A percentile compares a stretch with the other conserved stretches of the same genome.
Conservation (phyloP, 495 filamentous ascomycete genomes). For the Aspergillus mulundensis region DNA sequence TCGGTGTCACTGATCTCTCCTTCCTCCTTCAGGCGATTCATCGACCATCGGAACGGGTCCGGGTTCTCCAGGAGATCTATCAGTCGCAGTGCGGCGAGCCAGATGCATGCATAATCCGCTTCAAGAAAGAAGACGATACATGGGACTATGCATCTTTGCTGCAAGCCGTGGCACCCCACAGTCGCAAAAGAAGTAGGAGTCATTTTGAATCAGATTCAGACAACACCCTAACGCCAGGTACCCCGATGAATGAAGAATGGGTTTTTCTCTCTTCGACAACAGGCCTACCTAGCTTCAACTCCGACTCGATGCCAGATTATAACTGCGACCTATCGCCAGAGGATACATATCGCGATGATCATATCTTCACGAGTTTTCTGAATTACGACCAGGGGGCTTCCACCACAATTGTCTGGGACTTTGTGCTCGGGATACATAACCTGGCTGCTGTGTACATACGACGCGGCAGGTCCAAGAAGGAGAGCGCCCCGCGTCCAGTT, state of each 20-base stretch:
- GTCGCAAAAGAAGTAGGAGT: not conserved
- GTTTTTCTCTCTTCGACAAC: not conserved
- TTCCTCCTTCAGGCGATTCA: not conserved
- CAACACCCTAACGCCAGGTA: no score
- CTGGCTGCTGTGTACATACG: slow-evolving; percentile 4
- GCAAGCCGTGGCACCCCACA: no score
- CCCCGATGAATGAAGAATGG: not conserved
- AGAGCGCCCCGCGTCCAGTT: not conserved
- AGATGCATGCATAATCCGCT: slow-evolving; percentile 1
- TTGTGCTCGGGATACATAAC: slow-evolving; percentile 2
- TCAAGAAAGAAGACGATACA: not conserved
- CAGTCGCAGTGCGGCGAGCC: not conserved
- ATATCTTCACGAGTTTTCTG: not conserved
- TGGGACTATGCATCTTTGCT: not conserved
- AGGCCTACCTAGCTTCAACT: not conserved
- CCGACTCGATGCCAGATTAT: not conserved
- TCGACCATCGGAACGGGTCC: not conserved
- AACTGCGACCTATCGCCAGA: not conserved
- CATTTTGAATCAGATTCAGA: not conserved
- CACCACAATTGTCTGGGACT: not conserved
- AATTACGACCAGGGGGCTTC: not conserved
- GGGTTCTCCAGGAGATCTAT: not conserved
- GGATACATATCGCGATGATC: not conserved
- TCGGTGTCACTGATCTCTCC: not conserved
- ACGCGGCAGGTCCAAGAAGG: not conserved